Evolutionary conservation across 805 yeast species (phyloP).

Genomic region (Babjeviella inositovora): DNA sequence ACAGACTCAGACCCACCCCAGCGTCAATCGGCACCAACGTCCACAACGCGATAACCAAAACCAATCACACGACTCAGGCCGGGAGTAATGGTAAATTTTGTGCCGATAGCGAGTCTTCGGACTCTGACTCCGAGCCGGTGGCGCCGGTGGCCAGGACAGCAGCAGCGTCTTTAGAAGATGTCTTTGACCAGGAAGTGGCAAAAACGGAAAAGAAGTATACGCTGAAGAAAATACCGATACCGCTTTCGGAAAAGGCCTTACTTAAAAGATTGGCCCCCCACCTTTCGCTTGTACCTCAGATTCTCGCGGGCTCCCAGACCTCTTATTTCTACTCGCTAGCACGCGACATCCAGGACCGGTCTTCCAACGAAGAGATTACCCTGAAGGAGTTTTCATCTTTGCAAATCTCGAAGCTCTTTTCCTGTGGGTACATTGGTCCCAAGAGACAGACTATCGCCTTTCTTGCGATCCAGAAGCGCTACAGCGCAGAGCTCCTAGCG

Average conservation of each 20-base stretch:
- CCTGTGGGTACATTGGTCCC: slow-evolving; percentile 48
- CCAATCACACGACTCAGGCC: too few species aligned
- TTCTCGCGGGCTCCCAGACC: slow-evolving; percentile 23
- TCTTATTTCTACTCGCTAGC: slow-evolving; percentile 40
- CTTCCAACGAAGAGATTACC: slow-evolving; percentile 26
- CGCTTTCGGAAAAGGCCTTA: slow-evolving; percentile 12
- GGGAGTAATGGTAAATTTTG: too few species aligned
- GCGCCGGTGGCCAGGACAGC: slow-evolving; percentile 3
- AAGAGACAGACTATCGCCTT: slow-evolving; percentile 38
- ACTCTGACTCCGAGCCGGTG: too few species aligned
- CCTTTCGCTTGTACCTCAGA: slow-evolving; percentile 13
- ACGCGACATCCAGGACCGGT: slow-evolving; percentile 14
- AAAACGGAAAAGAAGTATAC: slow-evolving; percentile 4
- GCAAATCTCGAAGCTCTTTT: slow-evolving; percentile 24
- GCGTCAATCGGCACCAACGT: too few species aligned
- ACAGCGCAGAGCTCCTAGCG: slow-evolving; percentile 11
- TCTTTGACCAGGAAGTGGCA: slow-evolving; percentile 5
- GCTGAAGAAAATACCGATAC: slow-evolving; percentile 9
- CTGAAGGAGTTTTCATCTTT: slow-evolving; percentile 26
- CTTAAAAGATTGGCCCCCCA: slow-evolving; percentile 11
- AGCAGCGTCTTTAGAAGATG: slow-evolving; percentile 2
- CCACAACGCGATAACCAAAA: too few species aligned
- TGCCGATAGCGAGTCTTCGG: too few species aligned
- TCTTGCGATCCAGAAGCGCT: slow-evolving; percentile 16
- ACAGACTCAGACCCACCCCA: too few species aligned